These are phyloP conservation scores for Colletotrichum sp. DNA, from an alignment of 2,329 filamentous ascomycete genomes.

Conservation along the genomic window DNA sequence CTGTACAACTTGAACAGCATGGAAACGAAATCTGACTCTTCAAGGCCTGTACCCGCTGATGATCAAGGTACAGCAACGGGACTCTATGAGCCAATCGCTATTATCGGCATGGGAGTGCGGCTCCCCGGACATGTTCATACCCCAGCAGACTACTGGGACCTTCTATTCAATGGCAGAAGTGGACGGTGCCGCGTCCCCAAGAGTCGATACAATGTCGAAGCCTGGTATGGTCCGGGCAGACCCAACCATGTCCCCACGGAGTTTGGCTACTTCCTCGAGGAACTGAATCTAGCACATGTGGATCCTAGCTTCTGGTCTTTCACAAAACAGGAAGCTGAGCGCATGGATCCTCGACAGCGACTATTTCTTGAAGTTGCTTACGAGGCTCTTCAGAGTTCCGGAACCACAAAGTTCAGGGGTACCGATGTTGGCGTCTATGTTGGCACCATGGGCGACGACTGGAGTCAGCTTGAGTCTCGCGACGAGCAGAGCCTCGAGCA, in stretches of 20 bases:
- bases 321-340: slow-evolving; percentile 27
- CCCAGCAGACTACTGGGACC: slow-evolving; percentile 32
- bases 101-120: slow-evolving; percentile 36
- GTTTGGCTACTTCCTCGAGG: slow-evolving; percentile 32
- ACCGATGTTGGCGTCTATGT: slow-evolving; percentile 32
- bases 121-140: slow-evolving; percentile 33
- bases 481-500: slow-evolving; percentile 23
- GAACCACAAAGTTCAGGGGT: slow-evolving; percentile 28
- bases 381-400: slow-evolving; percentile 23
- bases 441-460: slow-evolving; percentile 34
- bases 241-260: slow-evolving; percentile 16
- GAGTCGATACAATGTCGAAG: slow-evolving; percentile 29
- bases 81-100: slow-evolving; percentile 30
- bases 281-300: slow-evolving; percentile 28
- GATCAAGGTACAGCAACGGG: not conserved
- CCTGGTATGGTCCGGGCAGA: slow-evolving; percentile 24
- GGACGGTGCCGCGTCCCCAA: slow-evolving; percentile 28
- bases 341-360: slow-evolving; percentile 21
- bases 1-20: not conserved
- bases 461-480: slow-evolving; percentile 21
- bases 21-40: not conserved
- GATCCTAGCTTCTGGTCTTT: slow-evolving; percentile 38
- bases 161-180: slow-evolving; percentile 31
- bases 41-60: not conserved
- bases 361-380: slow-evolving; percentile 21